Conservation (phyloP, 306 rosid species). For the Casuarina equisetifolia region DNA sequence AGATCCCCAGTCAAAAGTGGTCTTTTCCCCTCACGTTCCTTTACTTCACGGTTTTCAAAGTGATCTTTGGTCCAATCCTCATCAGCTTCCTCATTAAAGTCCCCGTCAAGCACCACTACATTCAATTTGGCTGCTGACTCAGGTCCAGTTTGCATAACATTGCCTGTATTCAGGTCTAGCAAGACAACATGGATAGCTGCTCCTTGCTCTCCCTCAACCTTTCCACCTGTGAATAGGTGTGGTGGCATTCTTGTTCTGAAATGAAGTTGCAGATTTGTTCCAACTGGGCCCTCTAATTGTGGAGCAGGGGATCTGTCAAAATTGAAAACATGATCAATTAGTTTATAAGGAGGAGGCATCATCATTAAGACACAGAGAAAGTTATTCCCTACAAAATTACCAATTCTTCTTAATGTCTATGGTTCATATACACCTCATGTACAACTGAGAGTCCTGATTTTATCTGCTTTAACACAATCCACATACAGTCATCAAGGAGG, state of each 20-base stretch:
- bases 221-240: slow-evolving; percentile 82
- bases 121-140: slow-evolving; percentile 64
- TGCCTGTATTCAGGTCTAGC: slow-evolving; percentile 54
- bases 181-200: slow-evolving; percentile 61
- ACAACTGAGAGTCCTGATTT: neutral
- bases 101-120: slow-evolving; percentile 85
- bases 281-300: slow-evolving; percentile 52
- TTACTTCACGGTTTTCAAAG: slow-evolving; percentile 67
- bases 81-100: slow-evolving; percentile 61
- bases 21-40: slow-evolving; percentile 87
- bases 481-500: neutral
- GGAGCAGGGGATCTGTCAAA: slow-evolving; percentile 54
- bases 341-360: neutral
- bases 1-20: slow-evolving; percentile 79
- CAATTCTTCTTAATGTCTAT: neutral
- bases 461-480: neutral
- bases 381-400: neutral
- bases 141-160: slow-evolving; percentile 60
- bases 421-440: neutral
- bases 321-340: slow-evolving; percentile 15
- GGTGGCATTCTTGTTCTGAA: slow-evolving; percentile 87
- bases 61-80: slow-evolving; percentile 64
- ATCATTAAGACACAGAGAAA: neutral
- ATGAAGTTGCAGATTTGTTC: slow-evolving; percentile 61
- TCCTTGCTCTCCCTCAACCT: slow-evolving; percentile 89